Evolutionary conservation across 257 asterid genomes (phyloP).

Genomic region (Solanum chmielewskii): DNA sequence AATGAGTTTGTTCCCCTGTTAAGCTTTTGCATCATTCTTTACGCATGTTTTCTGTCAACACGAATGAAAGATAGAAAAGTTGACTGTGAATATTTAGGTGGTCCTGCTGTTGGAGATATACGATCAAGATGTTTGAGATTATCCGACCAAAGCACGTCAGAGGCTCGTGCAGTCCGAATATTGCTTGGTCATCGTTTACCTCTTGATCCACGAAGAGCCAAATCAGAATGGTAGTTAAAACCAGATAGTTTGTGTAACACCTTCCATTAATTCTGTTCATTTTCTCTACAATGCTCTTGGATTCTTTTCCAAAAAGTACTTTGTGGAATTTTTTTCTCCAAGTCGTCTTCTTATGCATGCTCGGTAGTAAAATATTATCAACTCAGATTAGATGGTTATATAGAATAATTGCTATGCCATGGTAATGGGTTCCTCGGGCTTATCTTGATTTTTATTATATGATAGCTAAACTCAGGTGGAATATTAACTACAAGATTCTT

Average conservation of each 20-base stretch:
- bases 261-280: background rate
- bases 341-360: background rate
- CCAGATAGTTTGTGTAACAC: constrained; percentile 6
- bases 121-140: constrained; percentile 92
- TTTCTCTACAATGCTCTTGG: background rate
- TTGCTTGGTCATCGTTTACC: constrained; percentile 90
- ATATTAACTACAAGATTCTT: background rate
- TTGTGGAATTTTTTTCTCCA: background rate
- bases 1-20: background rate
- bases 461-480: background rate
- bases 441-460: background rate
- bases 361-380: background rate
- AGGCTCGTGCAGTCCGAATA: constrained; percentile 86
- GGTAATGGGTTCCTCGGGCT: background rate
- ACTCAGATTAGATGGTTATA: background rate
- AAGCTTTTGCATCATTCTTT: background rate
- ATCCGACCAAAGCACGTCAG: constrained; percentile 77
- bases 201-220: constrained; percentile 66
- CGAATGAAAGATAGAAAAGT: background rate
- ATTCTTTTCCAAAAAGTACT: background rate
- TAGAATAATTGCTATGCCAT: background rate
- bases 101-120: constrained; percentile 99
- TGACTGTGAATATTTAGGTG: constrained; percentile 40
- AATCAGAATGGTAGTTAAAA: constrained; percentile 63
- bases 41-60: background rate